Conservation (phyloP, 1,139 yeast species). For the Yamadazyma aaseri region DNA sequence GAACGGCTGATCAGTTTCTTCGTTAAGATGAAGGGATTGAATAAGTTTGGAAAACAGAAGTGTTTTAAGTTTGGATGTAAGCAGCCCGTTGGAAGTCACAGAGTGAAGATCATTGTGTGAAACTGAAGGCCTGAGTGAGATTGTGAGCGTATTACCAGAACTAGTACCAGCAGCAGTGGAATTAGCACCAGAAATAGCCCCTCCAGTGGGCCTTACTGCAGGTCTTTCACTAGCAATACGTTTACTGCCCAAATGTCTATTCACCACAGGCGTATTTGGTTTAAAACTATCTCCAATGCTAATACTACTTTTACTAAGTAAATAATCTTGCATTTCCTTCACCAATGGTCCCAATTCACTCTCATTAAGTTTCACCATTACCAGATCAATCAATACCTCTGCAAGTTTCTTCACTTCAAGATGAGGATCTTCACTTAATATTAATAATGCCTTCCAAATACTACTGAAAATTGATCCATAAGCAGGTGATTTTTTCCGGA, state of each 20-base stretch:
- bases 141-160: background rate
- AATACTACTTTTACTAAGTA: conserved; percentile 51
- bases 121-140: background rate
- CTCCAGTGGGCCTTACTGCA: background rate
- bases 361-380: conserved; percentile 62
- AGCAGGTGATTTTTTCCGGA: conserved; percentile 64
- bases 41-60: conserved; percentile 44
- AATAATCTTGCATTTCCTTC: conserved; percentile 61
- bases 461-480: conserved; percentile 87
- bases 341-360: conserved; percentile 68
- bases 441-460: conserved; percentile 81
- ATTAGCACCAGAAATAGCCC: background rate
- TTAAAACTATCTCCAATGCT: conserved; percentile 43
- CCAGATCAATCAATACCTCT: conserved; percentile 70
- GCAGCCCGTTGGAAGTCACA: conserved; percentile 30
- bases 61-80: conserved; percentile 37
- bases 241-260: conserved; percentile 22
- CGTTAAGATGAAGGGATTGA: conserved; percentile 42
- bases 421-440: conserved; percentile 87
- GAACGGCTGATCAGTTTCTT: conserved; percentile 40
- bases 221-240: background rate
- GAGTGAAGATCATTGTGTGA: conserved; percentile 13
- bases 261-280: conserved; percentile 33
- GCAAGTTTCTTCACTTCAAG: conserved; percentile 76
- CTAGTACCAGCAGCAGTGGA: background rate